These are phyloP conservation scores for Manihot esculenta DNA, from an alignment of 441 rosid genomes.

Conservation along the genomic window DNA sequence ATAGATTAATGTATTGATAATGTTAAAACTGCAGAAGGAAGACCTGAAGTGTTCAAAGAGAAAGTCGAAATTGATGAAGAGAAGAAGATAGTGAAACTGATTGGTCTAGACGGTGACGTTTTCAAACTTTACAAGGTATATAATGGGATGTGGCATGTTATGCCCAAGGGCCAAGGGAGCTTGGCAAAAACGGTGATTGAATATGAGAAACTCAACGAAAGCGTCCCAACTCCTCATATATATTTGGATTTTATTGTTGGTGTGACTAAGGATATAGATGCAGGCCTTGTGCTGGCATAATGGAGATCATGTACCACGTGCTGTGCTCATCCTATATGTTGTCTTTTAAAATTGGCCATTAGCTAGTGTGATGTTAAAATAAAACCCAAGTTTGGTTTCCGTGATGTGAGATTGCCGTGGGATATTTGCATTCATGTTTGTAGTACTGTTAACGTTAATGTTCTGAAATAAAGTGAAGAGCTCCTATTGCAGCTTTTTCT, in stretches of 20 bases:
- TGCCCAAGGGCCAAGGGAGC: conserved; percentile 19
- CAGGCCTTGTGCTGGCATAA: background rate
- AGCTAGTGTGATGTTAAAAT: too few species aligned
- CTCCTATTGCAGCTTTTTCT: too few species aligned
- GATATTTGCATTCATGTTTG: too few species aligned
- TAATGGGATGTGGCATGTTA: conserved; percentile 1
- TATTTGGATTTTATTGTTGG: conserved; percentile 24
- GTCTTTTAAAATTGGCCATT: too few species aligned
- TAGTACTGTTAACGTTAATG: too few species aligned
- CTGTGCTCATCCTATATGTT: too few species aligned
- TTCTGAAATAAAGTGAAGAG: too few species aligned
- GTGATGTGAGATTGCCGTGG: too few species aligned
- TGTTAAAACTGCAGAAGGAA: conserved; percentile 23
- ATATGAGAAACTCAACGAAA: conserved; percentile 24
- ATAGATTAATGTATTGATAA: background rate
- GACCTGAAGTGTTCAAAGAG: conserved; percentile 23
- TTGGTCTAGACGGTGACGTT: conserved; percentile 31
- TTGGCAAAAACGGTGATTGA: conserved; percentile 19
- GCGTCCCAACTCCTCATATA: conserved; percentile 18
- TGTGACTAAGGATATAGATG: conserved; percentile 15
- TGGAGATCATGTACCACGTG: too few species aligned
- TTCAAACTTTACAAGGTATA: conserved; percentile 27
- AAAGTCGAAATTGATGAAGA: conserved; percentile 27
- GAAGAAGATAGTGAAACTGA: conserved; percentile 10
- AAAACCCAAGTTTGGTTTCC: too few species aligned